Percentiles rank a stretch among this genome's conserved stretches.
phyloP scores from a whole-genome alignment of 2,329 filamentous ascomycete species.

The Fusarium liriodendri region DNA sequence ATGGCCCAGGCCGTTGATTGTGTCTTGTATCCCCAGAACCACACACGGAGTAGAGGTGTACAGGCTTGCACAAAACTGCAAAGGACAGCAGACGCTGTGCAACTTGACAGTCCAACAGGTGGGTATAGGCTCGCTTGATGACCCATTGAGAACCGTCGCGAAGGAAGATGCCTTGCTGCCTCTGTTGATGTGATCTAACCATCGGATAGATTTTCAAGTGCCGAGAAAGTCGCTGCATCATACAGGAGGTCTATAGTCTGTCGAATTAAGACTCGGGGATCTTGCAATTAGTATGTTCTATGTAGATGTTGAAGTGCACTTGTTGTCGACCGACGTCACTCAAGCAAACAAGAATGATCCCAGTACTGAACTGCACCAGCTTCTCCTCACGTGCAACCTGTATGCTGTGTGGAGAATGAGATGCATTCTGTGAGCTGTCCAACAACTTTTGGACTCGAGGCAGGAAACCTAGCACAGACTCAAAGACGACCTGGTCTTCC shows the following conservation, averaged over 20 bases:
- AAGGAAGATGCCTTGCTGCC: neutral
- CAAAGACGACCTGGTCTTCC: neutral
- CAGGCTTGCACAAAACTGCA: constrained; percentile 6
- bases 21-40: neutral
- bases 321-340: neutral
- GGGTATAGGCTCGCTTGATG: constrained; percentile 24
- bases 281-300: neutral
- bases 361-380: constrained; percentile 22
- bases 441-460: neutral
- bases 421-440: neutral
- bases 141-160: neutral
- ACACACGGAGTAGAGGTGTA: neutral
- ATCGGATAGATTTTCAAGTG: neutral
- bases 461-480: neutral
- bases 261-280: neutral
- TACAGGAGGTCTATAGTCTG: constrained; percentile 1
- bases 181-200: neutral
- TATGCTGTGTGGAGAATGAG: constrained; percentile 2
- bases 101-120: constrained; percentile 6
- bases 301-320: neutral
- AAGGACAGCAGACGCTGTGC: constrained; percentile 14
- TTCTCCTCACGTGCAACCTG: constrained; percentile 24
- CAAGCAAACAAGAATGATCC: constrained; percentile 22
- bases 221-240: neutral
- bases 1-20: neutral